These are phyloP conservation scores for Lasiodiplodia sp. DNA, from an alignment of 2,329 filamentous ascomycete species.

Conservation along the genomic window DNA sequence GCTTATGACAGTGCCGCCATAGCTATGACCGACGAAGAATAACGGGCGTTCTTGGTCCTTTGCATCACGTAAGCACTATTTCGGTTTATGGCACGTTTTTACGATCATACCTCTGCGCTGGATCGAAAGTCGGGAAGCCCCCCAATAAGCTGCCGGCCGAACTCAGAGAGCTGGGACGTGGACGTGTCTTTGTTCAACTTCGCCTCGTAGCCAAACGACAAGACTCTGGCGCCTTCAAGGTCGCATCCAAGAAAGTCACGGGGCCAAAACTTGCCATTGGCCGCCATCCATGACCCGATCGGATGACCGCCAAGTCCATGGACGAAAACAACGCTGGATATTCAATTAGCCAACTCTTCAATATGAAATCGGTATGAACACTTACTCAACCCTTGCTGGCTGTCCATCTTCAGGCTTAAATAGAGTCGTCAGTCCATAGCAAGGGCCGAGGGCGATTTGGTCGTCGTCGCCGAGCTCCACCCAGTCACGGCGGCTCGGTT, in stretches of 20 bases:
- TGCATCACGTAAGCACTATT: not conserved
- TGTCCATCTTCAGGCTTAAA: not conserved
- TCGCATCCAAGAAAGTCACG: conserved; percentile 13
- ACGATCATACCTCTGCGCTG: not conserved
- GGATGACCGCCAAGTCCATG: conserved; percentile 12
- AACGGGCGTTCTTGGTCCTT: conserved; percentile 15
- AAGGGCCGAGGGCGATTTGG: not conserved
- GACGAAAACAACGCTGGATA: not conserved
- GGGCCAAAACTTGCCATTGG: conserved; percentile 4
- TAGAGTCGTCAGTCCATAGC: conserved; percentile 5
- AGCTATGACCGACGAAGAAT: conserved; percentile 4
- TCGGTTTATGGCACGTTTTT: not conserved
- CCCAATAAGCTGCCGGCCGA: not conserved
- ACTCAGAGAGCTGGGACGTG: conserved; percentile 7
- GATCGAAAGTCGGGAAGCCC: not conserved
- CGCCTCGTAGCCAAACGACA: conserved; percentile 8
- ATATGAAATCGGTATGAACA: not conserved
- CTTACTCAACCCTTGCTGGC: not conserved
- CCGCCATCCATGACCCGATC: conserved; percentile 1
- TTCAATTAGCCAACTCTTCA: not conserved
- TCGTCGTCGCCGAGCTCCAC: not conserved
- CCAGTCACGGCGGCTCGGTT: not conserved
- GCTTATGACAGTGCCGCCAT: conserved; percentile 4
- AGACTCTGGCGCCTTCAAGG: not conserved
- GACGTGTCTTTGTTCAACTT: not conserved